Evolutionary conservation across 257 asterid species (phyloP), one percentile per base, ranked within the genome.

Genomic region (Solanum peruvianum): DNA sequence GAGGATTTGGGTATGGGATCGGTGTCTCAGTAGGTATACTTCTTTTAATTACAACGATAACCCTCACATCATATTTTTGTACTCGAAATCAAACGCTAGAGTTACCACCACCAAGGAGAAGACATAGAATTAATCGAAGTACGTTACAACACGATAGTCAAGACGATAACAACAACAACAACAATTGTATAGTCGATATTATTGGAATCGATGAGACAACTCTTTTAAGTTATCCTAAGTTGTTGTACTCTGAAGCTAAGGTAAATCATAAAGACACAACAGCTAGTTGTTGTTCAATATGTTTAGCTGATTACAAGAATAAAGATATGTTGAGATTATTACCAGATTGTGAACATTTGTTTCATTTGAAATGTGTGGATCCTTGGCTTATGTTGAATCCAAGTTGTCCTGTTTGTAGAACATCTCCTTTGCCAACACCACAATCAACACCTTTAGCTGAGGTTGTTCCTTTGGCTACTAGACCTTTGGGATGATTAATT

Each of bases 351-450:
- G 93, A 94, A 52, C 99, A 96, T 85, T 88, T 94, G 21, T 96
- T 95, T 89, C 99, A 96, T 86, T 85, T 94, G 20, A 94, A 88
- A 86, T 96, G 98, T 82, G 95, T 96, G 71, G 98, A 96, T 82
- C 97, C 96, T 14, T 96, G 99, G 98, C 91, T 96, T 89, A 91
- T 97, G 87, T 90, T 87, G 87, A 96, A 96, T 90, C 98, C 99
- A 0, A 95, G 98, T 11, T 96, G 99, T 66, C 99, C 99, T 0
- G 93, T 96, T 5, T 96, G 99, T 90, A 92, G 99, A 72, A 96
- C 97, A 0, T 95, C 99, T 37, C 98, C 99, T 7, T 11, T 93
- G 88, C 97, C 98, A 45, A 88, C 98, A 69, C 99, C 99, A 45
- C 52, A 93, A 23, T 73, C 98, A 0, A 96, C 99, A 49, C 99